Percentiles rank a stretch among this genome's conserved stretches.
Evolutionary conservation across 371 early-diverging fungal species (phyloP).

Genomic region (Mucor sp.): DNA sequence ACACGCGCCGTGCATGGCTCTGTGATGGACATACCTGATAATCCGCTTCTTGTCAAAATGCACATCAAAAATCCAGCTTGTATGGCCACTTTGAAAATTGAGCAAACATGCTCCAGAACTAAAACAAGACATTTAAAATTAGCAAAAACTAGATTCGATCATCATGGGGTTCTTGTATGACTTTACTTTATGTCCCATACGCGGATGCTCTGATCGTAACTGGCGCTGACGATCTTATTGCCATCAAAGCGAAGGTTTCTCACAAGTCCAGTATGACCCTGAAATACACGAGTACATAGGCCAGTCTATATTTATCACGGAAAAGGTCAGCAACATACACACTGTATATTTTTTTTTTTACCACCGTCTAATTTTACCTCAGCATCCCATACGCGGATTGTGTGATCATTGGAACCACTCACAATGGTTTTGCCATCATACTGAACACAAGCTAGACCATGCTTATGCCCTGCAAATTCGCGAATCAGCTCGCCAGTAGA

Average conservation of each 20-base stretch:
- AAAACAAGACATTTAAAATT: conserved; percentile 54
- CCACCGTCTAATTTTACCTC: conserved; percentile 3
- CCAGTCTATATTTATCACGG: conserved; percentile 61
- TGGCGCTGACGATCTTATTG: conserved; percentile 52
- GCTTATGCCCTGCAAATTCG: conserved; percentile 70
- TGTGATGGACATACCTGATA: conserved; percentile 55
- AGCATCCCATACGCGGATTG: conserved; percentile 95
- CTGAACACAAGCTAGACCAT: conserved; percentile 93
- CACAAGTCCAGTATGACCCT: conserved; percentile 90
- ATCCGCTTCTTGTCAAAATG: conserved; percentile 77
- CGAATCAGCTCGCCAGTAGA: conserved; percentile 66
- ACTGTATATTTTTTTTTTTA: background rate
- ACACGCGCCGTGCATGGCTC: background rate
- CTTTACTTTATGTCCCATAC: conserved; percentile 79
- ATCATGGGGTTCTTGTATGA: conserved; percentile 7
- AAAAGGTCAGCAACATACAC: conserved; percentile 15
- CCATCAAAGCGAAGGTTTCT: conserved; percentile 81
- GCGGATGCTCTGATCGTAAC: conserved; percentile 94
- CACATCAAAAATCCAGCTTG: conserved; percentile 94
- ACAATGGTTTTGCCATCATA: conserved; percentile 87
- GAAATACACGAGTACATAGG: conserved; percentile 62
- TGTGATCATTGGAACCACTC: conserved; percentile 93
- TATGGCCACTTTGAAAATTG: conserved; percentile 65
- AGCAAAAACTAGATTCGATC: background rate
- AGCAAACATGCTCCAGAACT: conserved; percentile 39